Percentiles rank a stretch among this genome's conserved stretches.
These are phyloP conservation scores for Brachypodium distachyon DNA, from an alignment of 202 grass and related monocot genomes.

Conservation along the genomic window DNA sequence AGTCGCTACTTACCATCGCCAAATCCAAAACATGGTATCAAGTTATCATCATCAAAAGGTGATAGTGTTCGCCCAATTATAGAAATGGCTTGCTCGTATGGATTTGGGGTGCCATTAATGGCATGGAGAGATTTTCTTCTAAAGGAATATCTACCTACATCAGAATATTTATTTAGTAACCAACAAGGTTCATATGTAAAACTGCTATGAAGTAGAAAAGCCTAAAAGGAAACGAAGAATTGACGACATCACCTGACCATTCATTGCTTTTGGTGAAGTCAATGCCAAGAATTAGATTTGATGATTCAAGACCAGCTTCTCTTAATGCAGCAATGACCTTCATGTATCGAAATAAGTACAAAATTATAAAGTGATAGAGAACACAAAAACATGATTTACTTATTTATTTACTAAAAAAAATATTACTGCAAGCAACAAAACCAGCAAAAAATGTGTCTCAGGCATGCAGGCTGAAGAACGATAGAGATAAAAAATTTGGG, in stretches of 20 bases:
- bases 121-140: slow-evolving; percentile 81
- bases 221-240: not conserved
- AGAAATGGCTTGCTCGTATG: slow-evolving; percentile 96
- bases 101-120: slow-evolving; percentile 50
- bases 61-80: slow-evolving; percentile 94
- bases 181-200: not conserved
- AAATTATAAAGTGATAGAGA: not conserved
- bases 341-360: not conserved
- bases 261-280: slow-evolving; percentile 99
- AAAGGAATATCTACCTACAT: slow-evolving; percentile 62
- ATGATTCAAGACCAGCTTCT: slow-evolving; percentile 93
- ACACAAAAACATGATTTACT: not conserved
- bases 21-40: slow-evolving; percentile 98
- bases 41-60: slow-evolving; percentile 98
- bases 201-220: slow-evolving; percentile 1
- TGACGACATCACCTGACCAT: slow-evolving; percentile 70
- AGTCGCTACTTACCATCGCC: slow-evolving; percentile 55
- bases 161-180: not conserved
- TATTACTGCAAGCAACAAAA: not conserved
- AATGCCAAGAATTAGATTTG: slow-evolving; percentile 87
- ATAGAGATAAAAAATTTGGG: not conserved
- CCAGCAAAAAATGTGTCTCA: not conserved
- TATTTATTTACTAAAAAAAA: not conserved
- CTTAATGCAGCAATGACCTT: slow-evolving; percentile 79
- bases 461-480: not conserved